Percentiles rank a stretch among this genome's conserved stretches.
These are phyloP conservation scores for Nicotiana tabacum DNA, from an alignment of 257 asterid genomes.

Conservation along the genomic window DNA sequence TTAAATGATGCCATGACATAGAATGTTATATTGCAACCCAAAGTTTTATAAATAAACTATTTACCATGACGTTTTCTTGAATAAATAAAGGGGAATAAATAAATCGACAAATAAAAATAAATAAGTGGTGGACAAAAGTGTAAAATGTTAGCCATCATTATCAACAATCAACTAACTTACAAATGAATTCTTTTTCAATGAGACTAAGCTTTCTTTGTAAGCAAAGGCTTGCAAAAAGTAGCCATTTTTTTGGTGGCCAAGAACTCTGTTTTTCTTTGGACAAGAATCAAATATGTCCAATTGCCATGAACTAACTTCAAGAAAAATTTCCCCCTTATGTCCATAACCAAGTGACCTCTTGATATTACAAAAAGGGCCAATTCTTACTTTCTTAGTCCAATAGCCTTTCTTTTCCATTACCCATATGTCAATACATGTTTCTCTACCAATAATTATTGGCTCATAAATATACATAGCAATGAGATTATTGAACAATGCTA, in stretches of 20 bases:
- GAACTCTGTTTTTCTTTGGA: background rate
- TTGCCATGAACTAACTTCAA: slow-evolving; percentile 20
- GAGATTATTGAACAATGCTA: slow-evolving; percentile 28
- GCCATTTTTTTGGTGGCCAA: background rate
- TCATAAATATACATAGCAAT: slow-evolving; percentile 35
- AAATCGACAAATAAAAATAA: background rate
- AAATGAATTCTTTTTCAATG: background rate
- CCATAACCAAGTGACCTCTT: slow-evolving; percentile 41
- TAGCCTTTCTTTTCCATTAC: slow-evolving; percentile 27
- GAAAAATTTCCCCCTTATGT: slow-evolving; percentile 29
- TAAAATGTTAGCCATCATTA: background rate
- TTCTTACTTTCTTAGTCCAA: slow-evolving; percentile 27
- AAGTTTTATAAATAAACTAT: too few relatives aligned
- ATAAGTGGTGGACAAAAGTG: background rate
- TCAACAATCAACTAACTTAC: background rate
- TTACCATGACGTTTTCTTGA: background rate
- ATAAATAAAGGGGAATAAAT: background rate
- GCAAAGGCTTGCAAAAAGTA: slow-evolving; percentile 8
- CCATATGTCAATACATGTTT: slow-evolving; percentile 34
- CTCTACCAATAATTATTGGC: slow-evolving; percentile 6
- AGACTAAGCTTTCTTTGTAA: slow-evolving; percentile 12
- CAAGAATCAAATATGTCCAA: background rate
- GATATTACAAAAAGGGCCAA: slow-evolving; percentile 32
- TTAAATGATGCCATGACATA: too few relatives aligned
- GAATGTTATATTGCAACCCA: too few relatives aligned